These are phyloP conservation scores for Fragosphaeria purpurea DNA, from an alignment of 2,329 filamentous ascomycete genomes.

Conservation along the genomic window DNA sequence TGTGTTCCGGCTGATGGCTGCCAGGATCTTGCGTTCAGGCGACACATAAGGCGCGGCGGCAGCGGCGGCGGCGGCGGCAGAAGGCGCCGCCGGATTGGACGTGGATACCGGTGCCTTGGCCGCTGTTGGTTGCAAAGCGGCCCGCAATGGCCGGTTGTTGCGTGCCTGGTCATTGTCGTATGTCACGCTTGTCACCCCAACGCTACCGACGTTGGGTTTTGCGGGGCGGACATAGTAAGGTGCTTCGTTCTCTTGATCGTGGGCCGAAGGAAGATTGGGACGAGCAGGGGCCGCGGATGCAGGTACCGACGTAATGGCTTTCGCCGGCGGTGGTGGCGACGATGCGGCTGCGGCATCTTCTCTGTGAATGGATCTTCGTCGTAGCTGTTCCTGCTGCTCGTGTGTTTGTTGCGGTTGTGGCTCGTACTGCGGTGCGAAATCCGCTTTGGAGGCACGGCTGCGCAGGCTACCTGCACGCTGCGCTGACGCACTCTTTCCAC, in stretches of 20 bases:
- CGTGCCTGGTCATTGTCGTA: slow-evolving; percentile 27
- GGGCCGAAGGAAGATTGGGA: slow-evolving; percentile 41
- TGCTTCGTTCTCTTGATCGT: slow-evolving; percentile 80
- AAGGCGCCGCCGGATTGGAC: background rate
- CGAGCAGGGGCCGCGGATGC: background rate
- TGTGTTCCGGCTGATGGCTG: slow-evolving; percentile 52
- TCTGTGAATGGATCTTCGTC: background rate
- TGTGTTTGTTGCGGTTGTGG: background rate
- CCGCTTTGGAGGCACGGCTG: slow-evolving; percentile 23
- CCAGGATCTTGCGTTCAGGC: slow-evolving; percentile 47
- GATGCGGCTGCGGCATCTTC: slow-evolving; percentile 14
- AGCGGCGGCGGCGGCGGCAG: background rate
- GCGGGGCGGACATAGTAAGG: slow-evolving; percentile 54
- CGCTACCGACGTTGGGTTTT: slow-evolving; percentile 37
- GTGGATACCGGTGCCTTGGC: background rate
- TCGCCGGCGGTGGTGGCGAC: slow-evolving; percentile 40
- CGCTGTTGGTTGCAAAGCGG: slow-evolving; percentile 1
- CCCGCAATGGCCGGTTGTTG: slow-evolving; percentile 40
- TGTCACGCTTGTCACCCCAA: slow-evolving; percentile 15
- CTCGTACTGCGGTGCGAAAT: background rate
- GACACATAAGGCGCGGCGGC: background rate
- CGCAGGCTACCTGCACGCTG: slow-evolving; percentile 12
- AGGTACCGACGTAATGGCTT: slow-evolving; percentile 44
- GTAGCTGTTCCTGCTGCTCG: background rate
- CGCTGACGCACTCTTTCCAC: slow-evolving; percentile 31